Base-by-base conservation (phyloP, 225 moss, liverwort and hornwort genomes). In the Physcomitrellopsis africana region DNA sequence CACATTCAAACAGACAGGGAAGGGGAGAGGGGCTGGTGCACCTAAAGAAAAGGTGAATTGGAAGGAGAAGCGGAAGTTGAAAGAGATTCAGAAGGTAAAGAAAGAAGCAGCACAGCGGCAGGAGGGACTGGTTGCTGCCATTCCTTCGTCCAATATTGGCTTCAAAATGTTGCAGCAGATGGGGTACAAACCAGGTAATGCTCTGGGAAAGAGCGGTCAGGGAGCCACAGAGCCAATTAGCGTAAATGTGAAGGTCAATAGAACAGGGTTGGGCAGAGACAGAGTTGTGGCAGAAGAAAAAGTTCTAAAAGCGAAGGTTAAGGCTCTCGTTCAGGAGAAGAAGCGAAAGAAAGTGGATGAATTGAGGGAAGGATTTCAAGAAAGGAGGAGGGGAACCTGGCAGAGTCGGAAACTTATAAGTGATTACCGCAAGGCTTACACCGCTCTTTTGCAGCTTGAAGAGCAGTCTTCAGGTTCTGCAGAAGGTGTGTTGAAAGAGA, bases 161-260 rank as follows among this genome's bases (percentile, higher is more conserved):
- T 97, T 97, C 53, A 92, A 92, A 83, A 89, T 99, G 90, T 82
- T 99, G 79, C 93, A 94, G 78, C 91, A 92, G 83, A 99, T 99
- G 97, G 94, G 97, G n/a, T 99, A 95, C 67, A 87, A 84, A 54
- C 94, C 93, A 43, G 97, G 94, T 15, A 74, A 80, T 80, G 94
- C 97, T 58, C 67, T 94, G 8, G 94, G 97, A 58, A 95, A 93
- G 87, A 82, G 84, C 47, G 94, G 93, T n/a, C 89, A 99, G 67
- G 94, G 97, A 42, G 53, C 82, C 49, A 37, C 32, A 62, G 93
- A 94, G 81, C 94, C 97, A 5, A 83, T 95, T 46, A 90, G 76
- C 43, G 85, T 99, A 27, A 90, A 92, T 60, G 78, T 94, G 61
- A 95, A 99, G 78, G 76, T 86, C 29, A 85, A 87, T 43, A 84